Evolutionary conservation across 2,329 filamentous ascomycete genomes (phyloP), one percentile per base, ranked within the genome.

Genomic region (Colletotrichum cordylinicola): DNA sequence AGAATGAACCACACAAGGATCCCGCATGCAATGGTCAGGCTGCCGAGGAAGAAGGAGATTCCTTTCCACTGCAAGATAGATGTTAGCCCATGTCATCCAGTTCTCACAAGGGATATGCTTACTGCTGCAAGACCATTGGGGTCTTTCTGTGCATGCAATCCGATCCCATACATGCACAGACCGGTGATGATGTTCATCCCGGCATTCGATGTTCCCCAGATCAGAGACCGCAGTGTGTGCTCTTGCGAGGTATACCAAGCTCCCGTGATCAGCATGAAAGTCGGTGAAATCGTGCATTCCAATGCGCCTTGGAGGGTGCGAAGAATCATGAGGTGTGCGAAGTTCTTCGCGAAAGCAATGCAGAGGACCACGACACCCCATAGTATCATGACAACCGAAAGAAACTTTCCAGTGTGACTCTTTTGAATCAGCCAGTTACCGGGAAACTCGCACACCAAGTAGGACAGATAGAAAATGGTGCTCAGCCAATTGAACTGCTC

Each of bases 311-410:
- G 81, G 13, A 83, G 69, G 9, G 79, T 68, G 6, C 82, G 79
- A 1, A 83, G 78, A 27, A 81, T 68, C 79, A 83, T 82, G 6
- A 83, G 77, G 15, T 80, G 72, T 13, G 81, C 69, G 62, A 80
- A 83, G 72, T 80, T 82, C 75, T 80, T 79, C 10, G 82, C 79
- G 18, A 81, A 81, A 29, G 80, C 81, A 12, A 80, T 78, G 67
- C 78, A 81, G 12, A 82, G 76, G 21, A 84, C 80, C 21, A 84
- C 65, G 5, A 83, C 74, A 13, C 82, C 82, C 81, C 81, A 82
- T 1, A 79, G 56, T 1, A 82, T 67, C 83, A 86, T 85, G 58
- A 83, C 82, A 6, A 81, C 79, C 9, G 82, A 82, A 16, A 86
- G 70, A 18, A 83, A 81, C 52, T 80, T 81, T 35, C 84, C 84